Evolutionary conservation across 208 protist genomes (phyloP).

Genomic region (Phytomonas sp.): DNA sequence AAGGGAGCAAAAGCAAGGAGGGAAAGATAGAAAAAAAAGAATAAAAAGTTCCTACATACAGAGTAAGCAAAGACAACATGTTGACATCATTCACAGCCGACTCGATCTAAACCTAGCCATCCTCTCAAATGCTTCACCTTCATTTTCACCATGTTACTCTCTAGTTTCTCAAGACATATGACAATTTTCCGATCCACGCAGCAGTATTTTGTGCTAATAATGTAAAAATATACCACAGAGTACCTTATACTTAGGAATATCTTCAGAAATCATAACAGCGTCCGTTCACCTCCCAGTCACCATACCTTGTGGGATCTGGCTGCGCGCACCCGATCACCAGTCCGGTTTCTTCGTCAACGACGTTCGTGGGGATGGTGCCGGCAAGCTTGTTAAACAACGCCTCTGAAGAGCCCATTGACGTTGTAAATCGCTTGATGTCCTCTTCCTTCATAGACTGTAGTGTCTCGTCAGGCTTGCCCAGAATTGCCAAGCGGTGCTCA

Average conservation of each 20-base stretch:
- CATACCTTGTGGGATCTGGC: conserved; percentile 77
- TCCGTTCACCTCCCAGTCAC: conserved; percentile 86
- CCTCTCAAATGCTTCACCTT: not conserved
- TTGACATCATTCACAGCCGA: too few relatives aligned
- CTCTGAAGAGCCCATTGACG: conserved; percentile 70
- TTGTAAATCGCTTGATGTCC: conserved; percentile 76
- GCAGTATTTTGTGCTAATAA: too few relatives aligned
- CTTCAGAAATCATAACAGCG: conserved; percentile 81
- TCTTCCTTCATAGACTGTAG: conserved; percentile 55
- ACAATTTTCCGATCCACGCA: too few relatives aligned
- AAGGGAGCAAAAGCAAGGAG: conserved; percentile 7
- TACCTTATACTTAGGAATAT: too few relatives aligned
- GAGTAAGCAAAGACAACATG: conserved; percentile 9
- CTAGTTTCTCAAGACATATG: too few relatives aligned
- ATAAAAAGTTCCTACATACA: too few relatives aligned
- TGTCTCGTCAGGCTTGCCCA: conserved; percentile 55
- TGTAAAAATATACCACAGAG: too few relatives aligned
- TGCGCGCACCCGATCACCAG: conserved; percentile 78
- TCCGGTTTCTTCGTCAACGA: conserved; percentile 80
- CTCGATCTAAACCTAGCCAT: too few relatives aligned
- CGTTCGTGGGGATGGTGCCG: conserved; percentile 64
- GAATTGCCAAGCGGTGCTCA: conserved; percentile 66
- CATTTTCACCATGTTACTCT: too few relatives aligned
- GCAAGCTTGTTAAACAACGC: conserved; percentile 81
- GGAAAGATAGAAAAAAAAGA: conserved; percentile 4